phyloP scores from a whole-genome alignment of 78 protist species.

The Creolimax fragrantissima region DNA sequence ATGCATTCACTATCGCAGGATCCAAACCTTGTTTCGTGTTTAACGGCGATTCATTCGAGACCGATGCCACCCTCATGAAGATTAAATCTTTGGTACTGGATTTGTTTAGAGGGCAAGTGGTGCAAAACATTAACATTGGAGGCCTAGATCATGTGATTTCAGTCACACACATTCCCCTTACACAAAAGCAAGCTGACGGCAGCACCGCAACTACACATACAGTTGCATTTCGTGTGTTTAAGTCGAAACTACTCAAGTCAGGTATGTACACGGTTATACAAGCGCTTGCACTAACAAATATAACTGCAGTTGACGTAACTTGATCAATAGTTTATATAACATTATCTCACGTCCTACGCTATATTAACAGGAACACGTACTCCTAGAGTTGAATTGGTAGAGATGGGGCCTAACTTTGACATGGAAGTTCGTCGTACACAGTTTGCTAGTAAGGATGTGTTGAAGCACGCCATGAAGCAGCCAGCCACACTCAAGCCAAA shows the following conservation, averaged over 20 bases:
- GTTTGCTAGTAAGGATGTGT: slow-evolving; percentile 33
- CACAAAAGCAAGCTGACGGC: not conserved
- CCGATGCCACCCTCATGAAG: not conserved
- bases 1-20: no score
- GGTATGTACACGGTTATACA: slow-evolving; percentile 35
- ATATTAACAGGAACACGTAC: slow-evolving; percentile 41
- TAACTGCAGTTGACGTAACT: no score
- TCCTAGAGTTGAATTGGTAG: slow-evolving; percentile 58
- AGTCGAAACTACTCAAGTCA: slow-evolving; percentile 33
- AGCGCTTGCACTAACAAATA: no score
- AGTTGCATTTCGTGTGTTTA: slow-evolving; percentile 44
- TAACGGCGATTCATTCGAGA: slow-evolving; percentile 61
- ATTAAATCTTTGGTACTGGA: slow-evolving; percentile 60
- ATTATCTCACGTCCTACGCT: no score
- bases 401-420: slow-evolving; percentile 66
- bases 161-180: slow-evolving; percentile 27
- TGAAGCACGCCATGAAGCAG: not conserved
- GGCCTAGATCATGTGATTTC: slow-evolving; percentile 72
- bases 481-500: not conserved
- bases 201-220: slow-evolving; percentile 11
- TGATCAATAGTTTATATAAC: no score
- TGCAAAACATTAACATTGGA: slow-evolving; percentile 34
- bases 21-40: slow-evolving; percentile 72
- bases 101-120: slow-evolving; percentile 66
- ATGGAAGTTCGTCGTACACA: slow-evolving; percentile 41